phyloP scores from a whole-genome alignment of 2,329 filamentous ascomycete genomes.

The Magnaporthiopsis incrustans region DNA sequence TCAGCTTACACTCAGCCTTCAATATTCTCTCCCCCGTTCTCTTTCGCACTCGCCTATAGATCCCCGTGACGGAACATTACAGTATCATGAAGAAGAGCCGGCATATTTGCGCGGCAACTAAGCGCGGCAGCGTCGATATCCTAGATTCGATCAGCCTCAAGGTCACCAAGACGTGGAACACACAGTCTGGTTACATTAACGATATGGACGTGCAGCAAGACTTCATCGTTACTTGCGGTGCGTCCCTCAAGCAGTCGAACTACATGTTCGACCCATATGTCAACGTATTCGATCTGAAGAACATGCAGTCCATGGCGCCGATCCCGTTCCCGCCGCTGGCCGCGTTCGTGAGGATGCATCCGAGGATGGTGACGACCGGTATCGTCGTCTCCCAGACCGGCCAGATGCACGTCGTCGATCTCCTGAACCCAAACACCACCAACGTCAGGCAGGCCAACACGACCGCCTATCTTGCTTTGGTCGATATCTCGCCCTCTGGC shows the following conservation, averaged over 20 bases:
- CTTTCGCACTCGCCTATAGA: slow-evolving; percentile 27
- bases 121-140: slow-evolving; percentile 74
- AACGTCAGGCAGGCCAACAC: slow-evolving; percentile 79
- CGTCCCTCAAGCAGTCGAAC: slow-evolving; percentile 68
- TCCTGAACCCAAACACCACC: slow-evolving; percentile 86
- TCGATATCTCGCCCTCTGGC: slow-evolving; percentile 82
- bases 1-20: background rate
- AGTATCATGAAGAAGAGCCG: slow-evolving; percentile 84
- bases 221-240: slow-evolving; percentile 91
- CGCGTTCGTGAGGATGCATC: slow-evolving; percentile 93
- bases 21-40: background rate
- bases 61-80: slow-evolving; percentile 69
- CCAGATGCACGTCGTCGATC: slow-evolving; percentile 90
- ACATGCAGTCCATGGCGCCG: slow-evolving; percentile 76
- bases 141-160: slow-evolving; percentile 72
- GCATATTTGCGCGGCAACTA: slow-evolving; percentile 87
- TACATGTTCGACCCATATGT: slow-evolving; percentile 87
- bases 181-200: slow-evolving; percentile 80
- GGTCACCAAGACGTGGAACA: slow-evolving; percentile 81
- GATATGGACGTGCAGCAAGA: slow-evolving; percentile 97
- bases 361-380: slow-evolving; percentile 87
- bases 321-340: slow-evolving; percentile 90
- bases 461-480: slow-evolving; percentile 62
- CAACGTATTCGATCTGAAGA: slow-evolving; percentile 93
- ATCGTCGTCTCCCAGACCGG: slow-evolving; percentile 89